These are phyloP conservation scores for Acanthamoeba culbertsoni DNA, from an alignment of 208 protist species.

Conservation along the genomic window DNA sequence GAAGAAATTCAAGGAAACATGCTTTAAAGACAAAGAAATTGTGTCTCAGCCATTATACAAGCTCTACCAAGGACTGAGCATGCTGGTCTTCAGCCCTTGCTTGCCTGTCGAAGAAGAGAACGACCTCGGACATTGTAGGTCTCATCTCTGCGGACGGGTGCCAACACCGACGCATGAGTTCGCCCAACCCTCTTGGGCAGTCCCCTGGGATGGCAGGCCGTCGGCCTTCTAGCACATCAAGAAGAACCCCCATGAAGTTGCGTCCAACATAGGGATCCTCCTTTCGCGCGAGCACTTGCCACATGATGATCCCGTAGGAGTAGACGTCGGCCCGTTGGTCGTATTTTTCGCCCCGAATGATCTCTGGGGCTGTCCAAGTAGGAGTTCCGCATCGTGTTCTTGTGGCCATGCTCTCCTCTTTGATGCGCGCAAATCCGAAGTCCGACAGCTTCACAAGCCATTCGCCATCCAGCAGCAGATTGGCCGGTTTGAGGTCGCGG, in stretches of 20 bases:
- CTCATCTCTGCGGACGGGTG: background rate
- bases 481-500: background rate
- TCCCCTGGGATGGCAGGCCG: background rate
- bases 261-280: background rate
- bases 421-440: slow-evolving; percentile 40
- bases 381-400: background rate
- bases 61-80: too few species aligned
- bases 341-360: background rate
- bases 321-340: slow-evolving; percentile 22
- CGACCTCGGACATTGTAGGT: background rate
- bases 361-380: background rate
- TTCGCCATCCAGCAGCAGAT: background rate
- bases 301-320: background rate
- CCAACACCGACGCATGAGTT: background rate
- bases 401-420: background rate
- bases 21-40: too few species aligned
- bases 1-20: too few species aligned
- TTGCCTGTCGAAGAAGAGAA: background rate
- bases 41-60: too few species aligned
- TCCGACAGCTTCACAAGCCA: slow-evolving; percentile 39
- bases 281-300: background rate
- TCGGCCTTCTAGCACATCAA: background rate
- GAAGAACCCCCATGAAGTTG: background rate
- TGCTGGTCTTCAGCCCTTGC: background rate
- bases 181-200: background rate